A percentile compares a stretch with the other conserved stretches of the same genome.
Evolutionary conservation across 225 moss, liverwort and hornwort species (phyloP).

Genomic region (Bryoerythrophyllum caledonicum): DNA sequence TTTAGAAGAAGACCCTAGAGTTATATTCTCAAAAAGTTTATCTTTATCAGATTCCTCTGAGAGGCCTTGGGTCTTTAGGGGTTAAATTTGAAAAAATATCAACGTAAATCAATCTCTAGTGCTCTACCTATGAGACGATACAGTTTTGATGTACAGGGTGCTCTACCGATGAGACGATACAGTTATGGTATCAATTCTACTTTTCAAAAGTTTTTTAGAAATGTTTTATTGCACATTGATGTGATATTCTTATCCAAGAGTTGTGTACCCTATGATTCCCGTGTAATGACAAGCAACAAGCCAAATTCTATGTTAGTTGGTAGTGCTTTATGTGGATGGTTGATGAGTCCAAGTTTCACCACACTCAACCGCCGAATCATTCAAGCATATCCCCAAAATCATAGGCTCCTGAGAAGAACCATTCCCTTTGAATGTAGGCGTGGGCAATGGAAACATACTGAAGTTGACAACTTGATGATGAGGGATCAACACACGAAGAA

Average conservation of each 20-base stretch:
- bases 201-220: background rate
- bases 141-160: too few species aligned
- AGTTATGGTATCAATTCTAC: background rate
- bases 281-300: background rate
- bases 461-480: background rate
- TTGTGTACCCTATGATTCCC: background rate
- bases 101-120: too few species aligned
- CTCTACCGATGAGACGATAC: background rate
- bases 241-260: background rate
- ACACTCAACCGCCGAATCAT: constrained; percentile 20
- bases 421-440: background rate
- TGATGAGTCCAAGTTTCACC: background rate
- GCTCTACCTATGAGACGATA: background rate
- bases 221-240: background rate
- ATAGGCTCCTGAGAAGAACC: background rate
- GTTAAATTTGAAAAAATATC: too few species aligned
- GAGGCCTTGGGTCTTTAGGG: too few species aligned
- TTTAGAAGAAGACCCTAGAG: too few species aligned
- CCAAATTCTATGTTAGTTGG: background rate
- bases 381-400: background rate
- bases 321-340: background rate
- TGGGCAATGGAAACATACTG: background rate
- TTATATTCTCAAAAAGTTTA: too few species aligned
- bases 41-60: too few species aligned
- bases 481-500: background rate